Evolutionary conservation across 192 early-diverging fungal species (phyloP).

Genomic region (Backusella tuberculispora): DNA sequence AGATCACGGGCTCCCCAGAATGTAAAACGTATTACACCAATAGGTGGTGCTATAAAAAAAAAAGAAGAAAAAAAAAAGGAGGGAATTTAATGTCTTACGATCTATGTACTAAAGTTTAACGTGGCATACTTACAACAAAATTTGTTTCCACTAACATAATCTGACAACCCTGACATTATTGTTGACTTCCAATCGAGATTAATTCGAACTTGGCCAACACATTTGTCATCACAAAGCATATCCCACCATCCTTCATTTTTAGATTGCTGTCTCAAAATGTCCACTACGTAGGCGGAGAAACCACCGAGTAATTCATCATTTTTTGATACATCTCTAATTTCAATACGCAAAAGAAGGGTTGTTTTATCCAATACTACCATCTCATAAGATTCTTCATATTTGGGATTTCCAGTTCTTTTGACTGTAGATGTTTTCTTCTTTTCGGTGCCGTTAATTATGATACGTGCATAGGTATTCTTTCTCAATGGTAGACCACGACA

Average conservation of each 20-base stretch:
- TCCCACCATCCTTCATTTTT: slow-evolving; percentile 40
- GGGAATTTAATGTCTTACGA: not conserved
- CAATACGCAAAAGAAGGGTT: slow-evolving; percentile 56
- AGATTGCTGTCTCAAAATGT: slow-evolving; percentile 34
- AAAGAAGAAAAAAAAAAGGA: not conserved
- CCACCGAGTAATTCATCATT: slow-evolving; percentile 41
- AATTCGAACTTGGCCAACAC: slow-evolving; percentile 34
- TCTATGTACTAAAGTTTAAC: not conserved
- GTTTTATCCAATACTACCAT: slow-evolving; percentile 74
- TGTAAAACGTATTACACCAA: slow-evolving; percentile 73
- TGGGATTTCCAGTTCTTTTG: slow-evolving; percentile 71
- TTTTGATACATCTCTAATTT: slow-evolving; percentile 54
- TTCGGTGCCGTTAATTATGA: slow-evolving; percentile 49
- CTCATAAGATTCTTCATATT: slow-evolving; percentile 69
- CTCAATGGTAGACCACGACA: slow-evolving; percentile 52
- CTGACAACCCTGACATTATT: slow-evolving; percentile 55
- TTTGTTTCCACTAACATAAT: slow-evolving; percentile 10
- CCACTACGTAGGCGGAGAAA: slow-evolving; percentile 36
- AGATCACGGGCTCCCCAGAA: slow-evolving; percentile 71
- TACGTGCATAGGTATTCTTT: slow-evolving; percentile 50
- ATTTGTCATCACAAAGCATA: slow-evolving; percentile 15
- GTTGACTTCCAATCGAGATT: slow-evolving; percentile 70
- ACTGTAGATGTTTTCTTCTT: slow-evolving; percentile 57
- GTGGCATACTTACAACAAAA: slow-evolving; percentile 20
- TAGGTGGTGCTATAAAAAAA: slow-evolving; percentile 49